phyloP scores from a whole-genome alignment of 2,329 filamentous ascomycete species.

The Colletotrichum sansevieriae region DNA sequence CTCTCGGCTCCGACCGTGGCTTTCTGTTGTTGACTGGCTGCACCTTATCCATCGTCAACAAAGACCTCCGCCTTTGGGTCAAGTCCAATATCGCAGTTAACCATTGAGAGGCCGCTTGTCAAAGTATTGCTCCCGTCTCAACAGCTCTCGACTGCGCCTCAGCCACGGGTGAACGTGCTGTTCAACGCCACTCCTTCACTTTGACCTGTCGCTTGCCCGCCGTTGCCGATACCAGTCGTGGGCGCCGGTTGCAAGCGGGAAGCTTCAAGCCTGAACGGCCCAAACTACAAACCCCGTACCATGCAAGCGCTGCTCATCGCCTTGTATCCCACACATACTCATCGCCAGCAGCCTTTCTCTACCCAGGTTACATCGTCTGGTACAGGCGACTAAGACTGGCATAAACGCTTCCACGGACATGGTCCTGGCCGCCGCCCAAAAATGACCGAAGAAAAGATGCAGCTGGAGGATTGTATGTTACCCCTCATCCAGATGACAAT shows the following conservation, averaged over 20 bases:
- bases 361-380: slow-evolving; percentile 12
- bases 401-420: slow-evolving; percentile 21
- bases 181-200: not conserved
- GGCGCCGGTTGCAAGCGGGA: slow-evolving; percentile 36
- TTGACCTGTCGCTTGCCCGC: not conserved
- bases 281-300: slow-evolving; percentile 29
- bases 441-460: slow-evolving; percentile 85
- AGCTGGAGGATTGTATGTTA: slow-evolving; percentile 85
- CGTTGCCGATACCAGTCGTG: slow-evolving; percentile 21
- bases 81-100: not conserved
- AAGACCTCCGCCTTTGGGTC: slow-evolving; percentile 7
- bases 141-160: not conserved
- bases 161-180: slow-evolving; percentile 9
- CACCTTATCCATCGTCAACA: slow-evolving; percentile 29
- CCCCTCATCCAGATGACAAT: slow-evolving; percentile 21
- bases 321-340: slow-evolving; percentile 32
- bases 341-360: slow-evolving; percentile 22
- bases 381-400: slow-evolving; percentile 20
- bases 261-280: slow-evolving; percentile 33
- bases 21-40: slow-evolving; percentile 4
- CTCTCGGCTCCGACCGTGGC: slow-evolving; percentile 14
- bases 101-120: slow-evolving; percentile 28
- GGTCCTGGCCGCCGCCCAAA: slow-evolving; percentile 57
- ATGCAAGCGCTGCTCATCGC: slow-evolving; percentile 28
- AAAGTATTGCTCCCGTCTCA: slow-evolving; percentile 1